Percentiles rank a stretch among this genome's conserved stretches.
Evolutionary conservation across 257 asterid species (phyloP).

Genomic region (Forsythia suspensa): DNA sequence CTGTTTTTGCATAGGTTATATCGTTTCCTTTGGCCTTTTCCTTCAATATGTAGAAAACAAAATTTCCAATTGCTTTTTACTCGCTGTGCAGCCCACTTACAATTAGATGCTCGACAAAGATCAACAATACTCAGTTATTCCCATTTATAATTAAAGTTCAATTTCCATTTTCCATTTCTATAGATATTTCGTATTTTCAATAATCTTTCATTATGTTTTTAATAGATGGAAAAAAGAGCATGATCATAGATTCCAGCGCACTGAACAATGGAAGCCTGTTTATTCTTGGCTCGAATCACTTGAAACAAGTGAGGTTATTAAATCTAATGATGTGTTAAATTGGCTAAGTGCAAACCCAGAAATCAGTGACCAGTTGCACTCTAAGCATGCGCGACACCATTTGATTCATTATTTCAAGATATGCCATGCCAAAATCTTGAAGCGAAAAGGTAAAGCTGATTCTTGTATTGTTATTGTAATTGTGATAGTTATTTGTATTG

Average conservation of each 20-base stretch:
- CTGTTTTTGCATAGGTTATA: too few relatives aligned
- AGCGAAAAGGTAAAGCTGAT: background rate
- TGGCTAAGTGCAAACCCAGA: background rate
- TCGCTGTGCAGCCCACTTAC: background rate
- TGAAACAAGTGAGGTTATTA: background rate
- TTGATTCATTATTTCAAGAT: background rate
- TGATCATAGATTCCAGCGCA: constrained; percentile 8
- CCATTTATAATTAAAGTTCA: background rate
- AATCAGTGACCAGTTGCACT: background rate
- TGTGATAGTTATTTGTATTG: background rate
- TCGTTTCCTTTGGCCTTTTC: too few relatives aligned
- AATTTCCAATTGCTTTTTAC: background rate
- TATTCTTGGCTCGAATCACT: constrained; percentile 1
- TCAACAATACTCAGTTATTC: background rate
- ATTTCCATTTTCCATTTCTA: background rate
- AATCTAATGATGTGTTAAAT: background rate
- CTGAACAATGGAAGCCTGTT: constrained; percentile 5
- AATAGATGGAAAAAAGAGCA: background rate
- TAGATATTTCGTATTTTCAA: background rate
- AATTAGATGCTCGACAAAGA: background rate
- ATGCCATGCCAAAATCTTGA: constrained; percentile 1
- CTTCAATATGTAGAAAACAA: background rate
- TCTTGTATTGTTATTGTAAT: background rate
- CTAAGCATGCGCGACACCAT: background rate
- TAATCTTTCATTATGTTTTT: background rate